Evolutionary conservation across 2,329 filamentous ascomycete genomes (phyloP).

Genomic region (Fusarium papillatum): DNA sequence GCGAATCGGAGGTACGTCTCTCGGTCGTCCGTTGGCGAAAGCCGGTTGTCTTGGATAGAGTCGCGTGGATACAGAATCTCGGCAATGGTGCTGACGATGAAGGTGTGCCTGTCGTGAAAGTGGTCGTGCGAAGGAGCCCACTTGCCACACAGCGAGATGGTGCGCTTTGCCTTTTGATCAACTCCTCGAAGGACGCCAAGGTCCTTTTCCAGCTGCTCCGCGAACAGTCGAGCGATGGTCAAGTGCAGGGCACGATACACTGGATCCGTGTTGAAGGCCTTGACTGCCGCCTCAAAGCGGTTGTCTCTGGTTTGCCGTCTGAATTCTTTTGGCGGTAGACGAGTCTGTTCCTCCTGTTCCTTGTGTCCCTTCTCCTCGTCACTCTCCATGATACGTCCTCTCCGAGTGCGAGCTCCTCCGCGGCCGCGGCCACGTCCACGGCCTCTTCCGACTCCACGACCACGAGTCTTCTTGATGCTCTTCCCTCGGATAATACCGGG

Average conservation of each 20-base stretch:
- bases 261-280: slow-evolving; percentile 56
- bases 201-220: slow-evolving; percentile 65
- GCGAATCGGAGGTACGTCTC: slow-evolving; percentile 67
- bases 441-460: slow-evolving; percentile 9
- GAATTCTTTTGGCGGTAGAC: slow-evolving; percentile 30
- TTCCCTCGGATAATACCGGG: slow-evolving; percentile 40
- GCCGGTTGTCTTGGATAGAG: slow-evolving; percentile 42
- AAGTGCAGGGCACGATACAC: slow-evolving; percentile 67
- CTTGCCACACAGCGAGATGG: slow-evolving; percentile 70
- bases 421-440: neutral
- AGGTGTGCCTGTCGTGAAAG: slow-evolving; percentile 71
- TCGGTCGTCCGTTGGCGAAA: slow-evolving; percentile 54
- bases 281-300: slow-evolving; percentile 57
- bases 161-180: slow-evolving; percentile 55
- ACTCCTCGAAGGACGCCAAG: slow-evolving; percentile 54
- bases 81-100: slow-evolving; percentile 68
- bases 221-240: slow-evolving; percentile 68
- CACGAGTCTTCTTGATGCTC: slow-evolving; percentile 16
- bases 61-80: slow-evolving; percentile 63
- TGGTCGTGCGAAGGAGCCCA: slow-evolving; percentile 69
- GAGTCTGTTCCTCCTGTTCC: neutral
- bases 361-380: slow-evolving; percentile 1
- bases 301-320: slow-evolving; percentile 48
- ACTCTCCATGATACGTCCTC: neutral
- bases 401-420: neutral